Conservation (phyloP, 768 basidiomycete genomes). For the Postia placenta region DNA sequence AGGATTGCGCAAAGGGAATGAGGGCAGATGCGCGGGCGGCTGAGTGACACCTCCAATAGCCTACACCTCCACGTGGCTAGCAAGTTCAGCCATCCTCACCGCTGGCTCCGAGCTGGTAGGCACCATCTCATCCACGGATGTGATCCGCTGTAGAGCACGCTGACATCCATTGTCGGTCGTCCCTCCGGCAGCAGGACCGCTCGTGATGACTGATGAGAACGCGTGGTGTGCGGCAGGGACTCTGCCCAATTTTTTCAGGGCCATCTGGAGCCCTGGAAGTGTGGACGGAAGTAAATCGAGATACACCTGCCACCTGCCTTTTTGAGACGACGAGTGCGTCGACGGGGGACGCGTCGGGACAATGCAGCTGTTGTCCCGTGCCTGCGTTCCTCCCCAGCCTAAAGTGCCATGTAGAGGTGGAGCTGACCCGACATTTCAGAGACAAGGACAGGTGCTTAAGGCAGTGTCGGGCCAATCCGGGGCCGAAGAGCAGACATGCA, state of each 20-base stretch:
- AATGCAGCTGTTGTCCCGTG: background rate
- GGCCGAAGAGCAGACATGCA: background rate
- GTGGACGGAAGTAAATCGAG: background rate
- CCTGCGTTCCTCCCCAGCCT: background rate
- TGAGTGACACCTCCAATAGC: background rate
- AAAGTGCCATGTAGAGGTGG: background rate
- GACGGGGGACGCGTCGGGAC: background rate
- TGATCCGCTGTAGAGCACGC: no score
- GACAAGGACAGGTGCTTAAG: background rate
- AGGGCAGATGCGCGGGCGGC: no score
- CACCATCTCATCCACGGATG: no score
- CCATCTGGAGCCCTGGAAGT: background rate
- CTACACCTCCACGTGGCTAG: background rate
- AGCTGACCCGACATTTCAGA: background rate
- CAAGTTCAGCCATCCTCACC: background rate
- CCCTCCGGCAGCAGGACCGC: no score
- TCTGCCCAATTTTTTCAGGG: no score
- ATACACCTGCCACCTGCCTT: background rate
- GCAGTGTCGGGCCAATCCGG: background rate
- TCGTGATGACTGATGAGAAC: no score
- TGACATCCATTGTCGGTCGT: no score
- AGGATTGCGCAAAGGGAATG: no score
- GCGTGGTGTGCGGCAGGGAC: no score
- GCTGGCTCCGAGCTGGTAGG: no score
- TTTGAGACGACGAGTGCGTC: background rate